Evolutionary conservation across 768 basidiomycete genomes (phyloP).

Genomic region (Pleurotus citrinopileatus): DNA sequence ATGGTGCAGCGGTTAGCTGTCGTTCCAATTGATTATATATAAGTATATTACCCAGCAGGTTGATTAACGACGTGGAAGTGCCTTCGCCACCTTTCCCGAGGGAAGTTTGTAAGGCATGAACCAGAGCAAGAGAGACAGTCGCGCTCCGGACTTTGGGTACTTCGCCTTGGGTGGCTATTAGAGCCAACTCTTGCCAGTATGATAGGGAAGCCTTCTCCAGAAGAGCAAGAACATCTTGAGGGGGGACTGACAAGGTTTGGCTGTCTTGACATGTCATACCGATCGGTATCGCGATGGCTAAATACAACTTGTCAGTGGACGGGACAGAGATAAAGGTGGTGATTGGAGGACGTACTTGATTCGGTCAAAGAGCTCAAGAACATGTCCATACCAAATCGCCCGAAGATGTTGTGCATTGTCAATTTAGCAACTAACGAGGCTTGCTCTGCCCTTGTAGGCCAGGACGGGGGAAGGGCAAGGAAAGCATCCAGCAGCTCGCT

Average conservation of each 20-base stretch:
- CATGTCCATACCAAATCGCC: slow-evolving; percentile 80
- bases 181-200: slow-evolving; percentile 62
- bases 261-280: slow-evolving; percentile 54
- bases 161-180: slow-evolving; percentile 55
- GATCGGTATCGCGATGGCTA: slow-evolving; percentile 85
- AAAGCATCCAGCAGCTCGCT: slow-evolving; percentile 56
- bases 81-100: slow-evolving; percentile 56
- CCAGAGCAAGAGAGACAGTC: slow-evolving; percentile 63
- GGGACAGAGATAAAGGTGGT: neutral
- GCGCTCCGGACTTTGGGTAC: slow-evolving; percentile 75
- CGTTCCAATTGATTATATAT: neutral
- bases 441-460: slow-evolving; percentile 68
- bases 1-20: neutral
- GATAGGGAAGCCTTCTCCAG: slow-evolving; percentile 68
- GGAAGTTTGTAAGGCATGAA: slow-evolving; percentile 77
- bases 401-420: slow-evolving; percentile 75
- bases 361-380: slow-evolving; percentile 88
- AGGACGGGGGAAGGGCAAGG: slow-evolving; percentile 51
- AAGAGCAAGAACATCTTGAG: slow-evolving; percentile 54
- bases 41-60: slow-evolving; percentile 53
- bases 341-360: slow-evolving; percentile 69
- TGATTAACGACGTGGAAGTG: slow-evolving; percentile 49
- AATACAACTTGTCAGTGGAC: neutral
- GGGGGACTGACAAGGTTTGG: slow-evolving; percentile 37
- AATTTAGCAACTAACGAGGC: slow-evolving; percentile 72